Conservation (phyloP, 169 alveolate genomes). For the Babesia divergens region DNA sequence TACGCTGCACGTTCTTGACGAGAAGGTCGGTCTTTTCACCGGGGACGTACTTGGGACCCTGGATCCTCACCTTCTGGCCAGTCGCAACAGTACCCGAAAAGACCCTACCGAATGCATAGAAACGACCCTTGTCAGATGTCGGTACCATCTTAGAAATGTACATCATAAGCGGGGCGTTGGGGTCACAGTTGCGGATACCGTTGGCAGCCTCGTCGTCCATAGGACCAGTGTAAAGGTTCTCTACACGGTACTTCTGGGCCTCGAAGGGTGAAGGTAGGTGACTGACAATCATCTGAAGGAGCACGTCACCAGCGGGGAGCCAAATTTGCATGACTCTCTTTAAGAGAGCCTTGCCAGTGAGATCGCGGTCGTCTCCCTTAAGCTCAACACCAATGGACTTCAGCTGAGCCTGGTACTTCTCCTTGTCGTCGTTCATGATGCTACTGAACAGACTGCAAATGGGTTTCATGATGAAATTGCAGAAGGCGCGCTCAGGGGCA, state of each 20-base stretch:
- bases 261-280: constrained; percentile 97
- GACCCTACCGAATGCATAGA: constrained; percentile 99
- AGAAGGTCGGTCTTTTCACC: constrained; percentile 96
- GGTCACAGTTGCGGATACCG: constrained; percentile 95
- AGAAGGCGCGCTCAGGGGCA: constrained; percentile 92
- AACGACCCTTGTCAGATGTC: constrained; percentile 97
- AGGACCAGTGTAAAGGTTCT: constrained; percentile 97
- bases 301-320: constrained; percentile 99
- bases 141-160: constrained; percentile 99
- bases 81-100: constrained; percentile 99
- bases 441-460: constrained; percentile 91
- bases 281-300: constrained; percentile 97
- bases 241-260: constrained; percentile 98
- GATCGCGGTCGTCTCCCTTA: constrained; percentile 93
- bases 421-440: constrained; percentile 92
- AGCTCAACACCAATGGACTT: constrained; percentile 89
- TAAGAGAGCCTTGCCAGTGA: constrained; percentile 94
- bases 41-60: constrained; percentile 98
- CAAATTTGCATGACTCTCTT: constrained; percentile 98
- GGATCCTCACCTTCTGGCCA: constrained; percentile 96
- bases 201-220: constrained; percentile 97
- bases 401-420: constrained; percentile 90
- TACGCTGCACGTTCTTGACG: constrained; percentile 95
- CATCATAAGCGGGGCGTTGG: constrained; percentile 98
- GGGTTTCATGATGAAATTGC: constrained; percentile 98